These are phyloP conservation scores for Cylindricascospora bacillispora DNA, from an alignment of 1,139 yeast species.

Conservation along the genomic window DNA sequence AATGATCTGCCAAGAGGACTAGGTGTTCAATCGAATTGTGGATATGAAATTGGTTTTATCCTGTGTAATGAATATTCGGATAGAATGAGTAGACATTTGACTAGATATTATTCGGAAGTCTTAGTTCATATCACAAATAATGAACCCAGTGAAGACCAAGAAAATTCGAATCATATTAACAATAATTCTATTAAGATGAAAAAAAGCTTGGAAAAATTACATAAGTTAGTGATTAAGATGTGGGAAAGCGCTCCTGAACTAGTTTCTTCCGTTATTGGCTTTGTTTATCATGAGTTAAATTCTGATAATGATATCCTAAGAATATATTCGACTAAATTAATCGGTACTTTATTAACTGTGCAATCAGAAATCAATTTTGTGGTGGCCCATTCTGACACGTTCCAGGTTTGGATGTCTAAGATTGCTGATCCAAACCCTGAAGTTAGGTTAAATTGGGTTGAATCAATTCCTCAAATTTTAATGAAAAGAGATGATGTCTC, in stretches of 20 bases:
- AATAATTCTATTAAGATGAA: conserved; percentile 25
- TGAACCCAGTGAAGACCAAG: conserved; percentile 14
- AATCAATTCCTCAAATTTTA: conserved; percentile 37
- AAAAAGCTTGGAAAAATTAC: conserved; percentile 35
- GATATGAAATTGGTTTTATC: conserved; percentile 52
- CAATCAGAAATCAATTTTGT: conserved; percentile 45
- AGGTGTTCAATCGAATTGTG: conserved; percentile 34
- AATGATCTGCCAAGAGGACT: conserved; percentile 24
- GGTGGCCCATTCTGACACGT: conserved; percentile 46
- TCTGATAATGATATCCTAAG: conserved; percentile 59
- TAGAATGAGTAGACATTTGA: conserved; percentile 63
- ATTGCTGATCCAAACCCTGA: conserved; percentile 52
- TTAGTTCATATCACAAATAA: conserved; percentile 37
- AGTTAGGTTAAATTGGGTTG: conserved; percentile 64
- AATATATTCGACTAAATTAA: conserved; percentile 55
- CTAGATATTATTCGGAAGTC: conserved; percentile 71
- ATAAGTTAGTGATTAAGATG: conserved; percentile 48
- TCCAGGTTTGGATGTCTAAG: conserved; percentile 64
- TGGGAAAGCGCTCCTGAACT: conserved; percentile 76
- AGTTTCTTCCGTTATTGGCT: conserved; percentile 61
- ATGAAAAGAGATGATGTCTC: conserved; percentile 37
- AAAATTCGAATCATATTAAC: neutral
- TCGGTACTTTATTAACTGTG: conserved; percentile 52
- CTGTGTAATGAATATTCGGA: conserved; percentile 65
- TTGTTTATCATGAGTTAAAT: conserved; percentile 67